phyloP scores from a whole-genome alignment of 2,329 filamentous ascomycete genomes.

The Verticillium nubilum region DNA sequence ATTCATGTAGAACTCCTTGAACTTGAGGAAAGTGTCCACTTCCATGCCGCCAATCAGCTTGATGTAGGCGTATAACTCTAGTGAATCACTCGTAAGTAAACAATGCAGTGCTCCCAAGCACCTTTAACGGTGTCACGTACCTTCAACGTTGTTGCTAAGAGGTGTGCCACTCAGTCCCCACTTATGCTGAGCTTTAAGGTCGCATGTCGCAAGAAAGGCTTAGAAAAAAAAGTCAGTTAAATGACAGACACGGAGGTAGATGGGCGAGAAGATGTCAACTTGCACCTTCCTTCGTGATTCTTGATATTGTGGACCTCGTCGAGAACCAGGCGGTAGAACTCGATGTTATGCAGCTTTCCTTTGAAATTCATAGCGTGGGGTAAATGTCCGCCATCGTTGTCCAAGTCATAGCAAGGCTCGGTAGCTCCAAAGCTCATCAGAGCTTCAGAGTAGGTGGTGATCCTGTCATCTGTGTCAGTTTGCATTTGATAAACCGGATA shows the following conservation, averaged over 20 bases:
- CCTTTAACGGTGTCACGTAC: no score
- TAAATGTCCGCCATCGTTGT: not conserved
- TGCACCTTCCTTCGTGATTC: slow-evolving; percentile 31
- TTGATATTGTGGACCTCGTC: slow-evolving; percentile 55
- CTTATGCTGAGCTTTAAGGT: slow-evolving; percentile 20
- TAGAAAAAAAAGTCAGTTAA: not conserved
- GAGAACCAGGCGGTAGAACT: slow-evolving; percentile 47
- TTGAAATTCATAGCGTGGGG: not conserved
- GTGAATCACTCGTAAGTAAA: no score
- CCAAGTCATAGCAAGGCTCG: not conserved
- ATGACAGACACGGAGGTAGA: no score
- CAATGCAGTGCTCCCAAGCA: no score
- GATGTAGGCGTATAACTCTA: slow-evolving; percentile 30
- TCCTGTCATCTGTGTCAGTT: not conserved
- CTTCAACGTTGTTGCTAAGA: slow-evolving; percentile 21
- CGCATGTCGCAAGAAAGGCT: slow-evolving; percentile 15
- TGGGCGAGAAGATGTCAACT: slow-evolving; percentile 10
- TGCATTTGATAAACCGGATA: not conserved
- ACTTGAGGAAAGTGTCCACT: slow-evolving; percentile 3
- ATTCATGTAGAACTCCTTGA: slow-evolving; percentile 11
- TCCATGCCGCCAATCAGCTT: slow-evolving; percentile 21
- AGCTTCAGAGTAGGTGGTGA: not conserved
- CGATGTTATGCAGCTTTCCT: slow-evolving; percentile 18
- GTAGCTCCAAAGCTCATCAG: not conserved
- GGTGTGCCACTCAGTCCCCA: slow-evolving; percentile 32